Evolutionary conservation across 345 rosid species (phyloP).

Genomic region (Citrus maxima): DNA sequence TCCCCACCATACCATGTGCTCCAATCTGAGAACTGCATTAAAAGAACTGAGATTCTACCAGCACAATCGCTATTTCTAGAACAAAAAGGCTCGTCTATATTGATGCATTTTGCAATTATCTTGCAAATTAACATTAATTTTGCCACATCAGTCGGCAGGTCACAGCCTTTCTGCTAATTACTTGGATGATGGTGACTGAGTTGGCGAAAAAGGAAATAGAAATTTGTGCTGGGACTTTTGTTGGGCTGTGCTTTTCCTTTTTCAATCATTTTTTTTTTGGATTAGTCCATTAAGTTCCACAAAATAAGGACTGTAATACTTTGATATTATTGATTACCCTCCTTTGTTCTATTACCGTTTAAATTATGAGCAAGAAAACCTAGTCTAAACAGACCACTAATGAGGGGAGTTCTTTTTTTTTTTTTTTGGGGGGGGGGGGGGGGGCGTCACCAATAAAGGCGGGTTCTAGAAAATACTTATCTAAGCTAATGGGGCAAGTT

Average conservation of each 20-base stretch:
- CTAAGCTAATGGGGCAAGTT: not conserved
- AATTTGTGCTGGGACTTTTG: not conserved
- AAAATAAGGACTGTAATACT: not conserved
- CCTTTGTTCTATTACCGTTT: not conserved
- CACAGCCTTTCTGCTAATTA: not conserved
- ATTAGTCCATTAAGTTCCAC: not conserved
- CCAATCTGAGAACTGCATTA: not conserved
- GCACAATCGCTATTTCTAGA: not conserved
- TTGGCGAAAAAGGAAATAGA: not conserved
- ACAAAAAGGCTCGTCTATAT: not conserved
- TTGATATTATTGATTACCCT: not conserved
- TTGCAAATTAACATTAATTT: not conserved
- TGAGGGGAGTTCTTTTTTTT: not conserved
- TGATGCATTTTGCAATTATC: not conserved
- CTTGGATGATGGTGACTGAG: not conserved
- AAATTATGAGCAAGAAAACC: not conserved
- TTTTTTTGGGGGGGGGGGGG: no score
- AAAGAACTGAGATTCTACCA: not conserved
- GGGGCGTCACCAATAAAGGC: fast-evolving
- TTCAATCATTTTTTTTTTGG: not conserved
- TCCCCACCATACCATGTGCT: not conserved
- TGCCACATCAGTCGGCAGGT: not conserved
- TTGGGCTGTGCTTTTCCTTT: not conserved
- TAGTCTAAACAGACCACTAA: not conserved
- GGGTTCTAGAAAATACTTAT: not conserved